A percentile compares a stretch with the other conserved stretches of the same genome.
These are phyloP conservation scores for Acanthamoeba lugdunensis DNA, from an alignment of 208 protist species.

Conservation along the genomic window DNA sequence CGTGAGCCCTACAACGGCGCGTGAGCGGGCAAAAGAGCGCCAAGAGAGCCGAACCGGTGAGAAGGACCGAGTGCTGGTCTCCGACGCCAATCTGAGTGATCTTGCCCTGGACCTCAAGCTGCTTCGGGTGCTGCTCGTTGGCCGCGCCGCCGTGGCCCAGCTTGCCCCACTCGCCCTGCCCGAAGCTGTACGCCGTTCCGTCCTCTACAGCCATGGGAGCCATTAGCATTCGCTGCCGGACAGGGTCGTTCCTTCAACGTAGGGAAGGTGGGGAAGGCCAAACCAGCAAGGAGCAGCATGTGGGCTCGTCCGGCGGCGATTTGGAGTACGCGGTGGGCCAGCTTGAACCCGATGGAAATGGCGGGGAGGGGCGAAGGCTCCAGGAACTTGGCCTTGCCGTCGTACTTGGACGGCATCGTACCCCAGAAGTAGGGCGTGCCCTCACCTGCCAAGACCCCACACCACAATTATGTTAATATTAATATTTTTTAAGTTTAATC, in stretches of 20 bases:
- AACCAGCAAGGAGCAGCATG: background rate
- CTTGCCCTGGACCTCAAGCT: constrained; percentile 16
- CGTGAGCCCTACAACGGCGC: too few relatives aligned
- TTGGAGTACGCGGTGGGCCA: background rate
- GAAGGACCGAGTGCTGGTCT: constrained; percentile 40
- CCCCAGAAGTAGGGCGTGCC: constrained; percentile 39
- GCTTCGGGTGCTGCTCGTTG: constrained; percentile 1
- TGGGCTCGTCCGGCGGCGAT: constrained; percentile 19
- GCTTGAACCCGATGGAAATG: background rate
- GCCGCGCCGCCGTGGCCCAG: background rate
- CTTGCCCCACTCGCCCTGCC: constrained; percentile 39
- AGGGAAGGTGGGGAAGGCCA: background rate
- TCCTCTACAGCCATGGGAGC: background rate
- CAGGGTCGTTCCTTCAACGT: too few relatives aligned
- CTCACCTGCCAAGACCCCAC: background rate
- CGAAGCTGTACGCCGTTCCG: constrained; percentile 21
- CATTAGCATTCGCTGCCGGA: background rate
- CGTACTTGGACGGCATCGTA: constrained; percentile 27
- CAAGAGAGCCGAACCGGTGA: background rate
- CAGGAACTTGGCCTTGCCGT: constrained; percentile 33
- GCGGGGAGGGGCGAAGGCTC: background rate
- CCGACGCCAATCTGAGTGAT: constrained; percentile 25
- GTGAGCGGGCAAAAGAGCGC: background rate
- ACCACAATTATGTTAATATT: background rate
- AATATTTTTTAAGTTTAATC: background rate